Evolutionary conservation across 2,329 filamentous ascomycete genomes (phyloP), one percentile per base, ranked within the genome.

Genomic region (Aspergillus ruber): DNA sequence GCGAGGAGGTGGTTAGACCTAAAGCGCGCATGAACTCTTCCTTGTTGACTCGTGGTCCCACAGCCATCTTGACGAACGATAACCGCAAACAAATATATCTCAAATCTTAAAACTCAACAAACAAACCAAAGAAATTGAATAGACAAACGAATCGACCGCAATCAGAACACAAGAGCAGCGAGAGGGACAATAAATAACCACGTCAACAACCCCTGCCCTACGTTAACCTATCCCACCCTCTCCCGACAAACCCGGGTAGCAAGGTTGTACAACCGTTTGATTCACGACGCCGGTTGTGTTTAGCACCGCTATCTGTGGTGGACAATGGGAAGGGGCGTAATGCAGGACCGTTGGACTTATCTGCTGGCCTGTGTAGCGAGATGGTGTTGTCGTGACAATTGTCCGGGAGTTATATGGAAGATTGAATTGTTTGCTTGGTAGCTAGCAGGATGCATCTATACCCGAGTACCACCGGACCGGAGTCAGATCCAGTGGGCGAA

Each of bases 11-110:
- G 43, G 65, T 66, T 10, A 74, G 58, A 32, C 66, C 67, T 40
- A 74, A 55, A 18, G 71, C 71, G 18, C 62, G 64, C 69, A 74
- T 72, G 55, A 74, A 74, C 50, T 74, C 71, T 45, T 73, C 70
- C 51, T 74, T 74, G 20, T 70, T 68, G 35, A 66, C 70, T 44
- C 70, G 67, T 39, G 70, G 70, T 21, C 70, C 70, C 46, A 70
- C 69, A 12, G 66, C 52, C 21, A 54, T 45, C 66, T 68, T 68
- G n/a, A 44, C 25, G 25, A 27, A 44, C 25, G 25, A 12, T 29
- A 29, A 29, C 4, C 4, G 12, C 25, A 29, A 29, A 29, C 10
- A 33, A 43, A 12, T 20, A 45, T n/a, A 49, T 43, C n/a, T 13
- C 17, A 23, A 40, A 20, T n/a, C 27, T 40, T 33, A 15, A 15